Evolutionary conservation across 257 asterid genomes (phyloP).

Genomic region (Jaltomata sinuosa): DNA sequence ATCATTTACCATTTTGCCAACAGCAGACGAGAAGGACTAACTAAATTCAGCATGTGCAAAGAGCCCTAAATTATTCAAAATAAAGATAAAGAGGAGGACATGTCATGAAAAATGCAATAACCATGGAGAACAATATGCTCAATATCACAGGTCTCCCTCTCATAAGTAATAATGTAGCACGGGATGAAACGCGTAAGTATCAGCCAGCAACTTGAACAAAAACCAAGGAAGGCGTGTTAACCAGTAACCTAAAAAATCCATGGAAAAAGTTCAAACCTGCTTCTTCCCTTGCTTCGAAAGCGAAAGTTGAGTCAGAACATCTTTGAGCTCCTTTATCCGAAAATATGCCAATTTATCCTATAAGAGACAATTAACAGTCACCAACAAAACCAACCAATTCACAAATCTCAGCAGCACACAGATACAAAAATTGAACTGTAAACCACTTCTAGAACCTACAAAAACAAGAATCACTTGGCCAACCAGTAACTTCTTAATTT

Average conservation of each 20-base stretch:
- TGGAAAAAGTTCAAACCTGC: conserved; percentile 49
- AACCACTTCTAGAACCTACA: background rate
- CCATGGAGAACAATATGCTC: background rate
- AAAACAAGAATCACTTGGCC: background rate
- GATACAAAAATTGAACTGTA: background rate
- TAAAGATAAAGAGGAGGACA: background rate
- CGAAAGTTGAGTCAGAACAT: conserved; percentile 79
- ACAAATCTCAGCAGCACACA: background rate
- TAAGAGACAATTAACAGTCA: conserved; percentile 5
- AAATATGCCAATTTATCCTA: conserved; percentile 90
- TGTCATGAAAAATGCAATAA: background rate
- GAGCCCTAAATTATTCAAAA: background rate
- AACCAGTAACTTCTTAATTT: background rate
- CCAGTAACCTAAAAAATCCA: background rate
- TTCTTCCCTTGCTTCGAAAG: conserved; percentile 97
- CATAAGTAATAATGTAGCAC: background rate
- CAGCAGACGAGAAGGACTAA: background rate
- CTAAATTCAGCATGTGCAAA: background rate
- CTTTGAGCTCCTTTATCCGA: conserved; percentile 96
- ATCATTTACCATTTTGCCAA: background rate
- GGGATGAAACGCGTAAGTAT: background rate
- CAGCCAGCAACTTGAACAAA: background rate
- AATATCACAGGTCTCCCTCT: background rate
- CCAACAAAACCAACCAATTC: background rate
- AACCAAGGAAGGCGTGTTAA: background rate